Base-by-base conservation (phyloP, 179 eudicot species). In the Silene vulgaris region DNA sequence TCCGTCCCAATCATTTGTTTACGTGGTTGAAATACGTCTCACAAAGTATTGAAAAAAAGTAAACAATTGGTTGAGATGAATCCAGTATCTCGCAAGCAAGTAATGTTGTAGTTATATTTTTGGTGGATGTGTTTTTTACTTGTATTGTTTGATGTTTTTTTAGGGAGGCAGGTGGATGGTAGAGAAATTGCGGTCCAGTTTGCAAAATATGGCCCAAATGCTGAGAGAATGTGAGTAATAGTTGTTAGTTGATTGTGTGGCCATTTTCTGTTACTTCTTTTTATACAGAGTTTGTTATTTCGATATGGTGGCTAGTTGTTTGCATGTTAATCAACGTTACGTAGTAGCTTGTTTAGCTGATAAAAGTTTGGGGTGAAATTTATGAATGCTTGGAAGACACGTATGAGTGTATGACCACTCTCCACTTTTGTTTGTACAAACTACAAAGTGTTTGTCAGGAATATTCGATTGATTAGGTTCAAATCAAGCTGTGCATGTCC, bases 141-240 rank as follows among this genome's bases (percentile, higher is more conserved):
- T 48, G 20, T 13, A 16, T 66, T 63, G 0, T 60, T 45, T 71
- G 3, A 32, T 43, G 13, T 50, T 9, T 57, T 77, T 78, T 1
- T 80, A 93, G 98, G 97, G 63, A 86, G 89, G 78, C 82, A 82
- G 77, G 97, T 93, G 81, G 98, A 93, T 89, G 98, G 98, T n/a
- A 87, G 98, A 82, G 97, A 93, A 82, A 93, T 93, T 62, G 91
- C 90, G 76, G 98, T 93, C 71, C 97, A 93, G 61, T 91, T 93
- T 70, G 98, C 98, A 0, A 93, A 91, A 72, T 93, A 91, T 81
- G 97, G 98, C 40, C 98, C 98, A 0, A 91, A 90, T 87, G 98
- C 98, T 2, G 98, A 93, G 82, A 75, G 83, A 82, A 91, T 93
- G 98, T 93, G 76, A 90, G 96, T 64, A 9, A 17, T n/a, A 61